Base-by-base conservation (phyloP, 2,329 filamentous ascomycete genomes). In the Diplodia seriata region DNA sequence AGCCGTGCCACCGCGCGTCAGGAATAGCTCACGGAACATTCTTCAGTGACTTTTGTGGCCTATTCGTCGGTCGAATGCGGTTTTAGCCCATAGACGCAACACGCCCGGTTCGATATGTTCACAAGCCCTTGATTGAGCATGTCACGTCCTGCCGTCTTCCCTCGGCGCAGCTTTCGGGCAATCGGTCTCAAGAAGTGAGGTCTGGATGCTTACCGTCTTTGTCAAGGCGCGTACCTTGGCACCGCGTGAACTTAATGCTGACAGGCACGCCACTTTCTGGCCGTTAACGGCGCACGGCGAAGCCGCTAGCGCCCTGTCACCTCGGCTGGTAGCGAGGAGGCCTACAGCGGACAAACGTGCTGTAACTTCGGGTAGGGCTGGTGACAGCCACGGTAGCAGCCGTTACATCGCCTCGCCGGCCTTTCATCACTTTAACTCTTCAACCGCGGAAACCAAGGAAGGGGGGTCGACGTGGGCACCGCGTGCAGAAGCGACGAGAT, bases 351-450 rank as follows among this genome's bases (percentile, higher is more conserved):
- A 38, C 59, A 63, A 40, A 51, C 59, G 47, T 63, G 43, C 59
- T 51, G 59, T 38, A 63, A 63, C 29, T 51, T 23, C 59, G 59
- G 57, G 59, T 63, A 63, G 59, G 59, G 59, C 59, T 63, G 59
- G 43, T 49, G 20, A 26, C 31, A 51, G 18, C 43, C 43, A 15
- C 15, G 43, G 59, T 51, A 51, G 59, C 59, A 23, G 6, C 26
- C 38, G 47, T 63, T 51, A 47, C 59, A 63, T 47, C 47, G 43
- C 20, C 23, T 40, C 29, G 40, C 57, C 26, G 4, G 14, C 57
- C 14, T 62, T 23, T 29, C 40, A 20, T 33, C 26, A 43, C 15
- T 26, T 12, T 12, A 18, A 3, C 11, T 12, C n/a, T 36, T 18
- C 31, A 63, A 49, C 59, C 59, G 59, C 59, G 36, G 59, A 51